Conservation (phyloP, 2,329 filamentous ascomycete species). For the Fusarium coffeatum region DNA sequence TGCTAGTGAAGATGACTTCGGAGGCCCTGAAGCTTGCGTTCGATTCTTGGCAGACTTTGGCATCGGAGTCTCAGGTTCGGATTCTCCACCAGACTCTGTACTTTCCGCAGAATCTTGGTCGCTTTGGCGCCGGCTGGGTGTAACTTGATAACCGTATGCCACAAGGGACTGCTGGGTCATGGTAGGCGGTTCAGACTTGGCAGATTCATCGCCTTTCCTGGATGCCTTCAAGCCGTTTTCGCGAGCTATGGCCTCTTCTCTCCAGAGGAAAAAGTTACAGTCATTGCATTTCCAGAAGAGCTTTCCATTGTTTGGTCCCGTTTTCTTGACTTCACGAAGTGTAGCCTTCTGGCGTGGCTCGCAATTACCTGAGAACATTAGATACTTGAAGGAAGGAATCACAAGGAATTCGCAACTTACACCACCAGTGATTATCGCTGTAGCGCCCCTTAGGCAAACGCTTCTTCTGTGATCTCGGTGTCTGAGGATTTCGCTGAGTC, state of each 20-base stretch:
- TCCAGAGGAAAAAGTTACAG: constrained; percentile 61
- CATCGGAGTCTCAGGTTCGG: constrained; percentile 10
- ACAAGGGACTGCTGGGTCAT: constrained; percentile 48
- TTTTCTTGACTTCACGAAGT: constrained; percentile 53
- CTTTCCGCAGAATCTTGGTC: constrained; percentile 14
- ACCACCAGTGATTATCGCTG: constrained; percentile 53
- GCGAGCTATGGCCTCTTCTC: constrained; percentile 52
- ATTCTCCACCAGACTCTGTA: constrained; percentile 29
- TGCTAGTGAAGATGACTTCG: neutral
- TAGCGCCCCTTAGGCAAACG: constrained; percentile 50
- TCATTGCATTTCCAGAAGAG: constrained; percentile 58
- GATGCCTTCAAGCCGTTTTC: constrained; percentile 42
- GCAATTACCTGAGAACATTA: constrained; percentile 54
- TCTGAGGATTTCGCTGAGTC: constrained; percentile 30
- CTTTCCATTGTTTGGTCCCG: constrained; percentile 54
- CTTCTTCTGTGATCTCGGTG: constrained; percentile 47
- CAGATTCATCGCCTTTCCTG: constrained; percentile 17
- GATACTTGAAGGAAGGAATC: neutral
- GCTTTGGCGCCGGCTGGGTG: constrained; percentile 34
- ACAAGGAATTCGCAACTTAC: constrained; percentile 41
- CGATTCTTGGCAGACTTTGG: neutral
- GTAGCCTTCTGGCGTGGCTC: constrained; percentile 54
- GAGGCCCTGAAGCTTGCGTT: neutral
- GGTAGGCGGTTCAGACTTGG: constrained; percentile 44
- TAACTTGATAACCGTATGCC: constrained; percentile 47